Percentiles rank a stretch among this genome's conserved stretches.
These are phyloP conservation scores for Amphicarpaea edgeworthii DNA, from an alignment of 306 rosid genomes.

Conservation along the genomic window DNA sequence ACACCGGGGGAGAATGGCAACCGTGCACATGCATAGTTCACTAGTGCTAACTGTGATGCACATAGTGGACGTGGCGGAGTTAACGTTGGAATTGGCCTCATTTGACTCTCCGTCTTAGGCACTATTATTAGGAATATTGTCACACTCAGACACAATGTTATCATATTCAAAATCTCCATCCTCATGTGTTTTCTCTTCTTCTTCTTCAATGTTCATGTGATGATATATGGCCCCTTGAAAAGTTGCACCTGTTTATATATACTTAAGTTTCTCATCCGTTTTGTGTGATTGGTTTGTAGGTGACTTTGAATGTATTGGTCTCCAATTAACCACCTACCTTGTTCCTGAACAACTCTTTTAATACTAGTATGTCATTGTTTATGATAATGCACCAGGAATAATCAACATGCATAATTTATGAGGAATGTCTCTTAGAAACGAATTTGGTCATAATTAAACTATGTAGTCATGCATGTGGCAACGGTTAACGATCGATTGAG, in stretches of 20 bases:
- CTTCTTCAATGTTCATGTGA: constrained; percentile 35
- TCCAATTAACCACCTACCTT: constrained; percentile 50
- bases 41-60: constrained; percentile 71
- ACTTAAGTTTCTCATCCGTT: constrained; percentile 49
- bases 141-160: constrained; percentile 36
- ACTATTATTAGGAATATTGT: constrained; percentile 49
- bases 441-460: constrained; percentile 6
- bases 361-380: too few relatives aligned
- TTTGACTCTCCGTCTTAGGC: constrained; percentile 49
- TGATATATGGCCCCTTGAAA: neutral
- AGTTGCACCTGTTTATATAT: constrained; percentile 46
- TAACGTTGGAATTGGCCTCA: neutral
- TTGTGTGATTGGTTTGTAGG: constrained; percentile 72
- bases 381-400: neutral
- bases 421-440: neutral
- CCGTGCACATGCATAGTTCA: constrained; percentile 71
- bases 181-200: constrained; percentile 42
- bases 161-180: constrained; percentile 29
- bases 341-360: constrained; percentile 41
- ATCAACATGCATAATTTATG: constrained; percentile 34
- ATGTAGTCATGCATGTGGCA: constrained; percentile 2
- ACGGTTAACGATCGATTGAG: too few relatives aligned
- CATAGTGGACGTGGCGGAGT: constrained; percentile 67
- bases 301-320: too few relatives aligned
- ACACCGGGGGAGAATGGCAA: constrained; percentile 54